Conservation (phyloP, 2,329 filamentous ascomycete species). For the Hypocrella siamensis region DNA sequence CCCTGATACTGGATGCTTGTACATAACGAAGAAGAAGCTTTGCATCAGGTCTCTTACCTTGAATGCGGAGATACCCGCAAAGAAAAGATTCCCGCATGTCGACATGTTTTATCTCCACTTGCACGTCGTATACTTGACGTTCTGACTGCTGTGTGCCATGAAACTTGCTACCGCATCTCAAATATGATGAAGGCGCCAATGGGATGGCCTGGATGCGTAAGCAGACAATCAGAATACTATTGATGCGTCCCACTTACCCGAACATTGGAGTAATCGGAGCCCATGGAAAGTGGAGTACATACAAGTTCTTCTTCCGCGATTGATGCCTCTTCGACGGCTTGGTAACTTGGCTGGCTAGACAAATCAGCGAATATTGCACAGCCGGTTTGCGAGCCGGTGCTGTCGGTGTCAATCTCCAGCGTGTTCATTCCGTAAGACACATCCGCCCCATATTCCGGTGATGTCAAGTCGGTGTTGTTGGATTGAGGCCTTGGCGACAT, state of each 20-base stretch:
- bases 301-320: constrained; percentile 11
- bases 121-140: constrained; percentile 82
- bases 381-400: neutral
- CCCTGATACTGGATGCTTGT: too few relatives aligned
- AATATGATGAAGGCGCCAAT: constrained; percentile 67
- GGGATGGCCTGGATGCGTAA: constrained; percentile 44
- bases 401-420: constrained; percentile 8
- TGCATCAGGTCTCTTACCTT: constrained; percentile 41
- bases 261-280: constrained; percentile 19
- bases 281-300: constrained; percentile 19
- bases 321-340: constrained; percentile 8
- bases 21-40: too few relatives aligned
- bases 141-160: constrained; percentile 86
- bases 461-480: constrained; percentile 15
- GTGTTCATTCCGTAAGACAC: constrained; percentile 15
- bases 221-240: constrained; percentile 3
- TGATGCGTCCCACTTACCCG: constrained; percentile 13
- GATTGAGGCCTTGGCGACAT: constrained; percentile 26
- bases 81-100: constrained; percentile 89
- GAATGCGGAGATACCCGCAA: constrained; percentile 87
- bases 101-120: constrained; percentile 93
- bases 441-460: constrained; percentile 16
- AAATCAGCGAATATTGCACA: constrained; percentile 1
- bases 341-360: constrained; percentile 7
- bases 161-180: constrained; percentile 79